Conservation (phyloP, 768 basidiomycete genomes). For the Tylopilus rubrobrunneus region DNA sequence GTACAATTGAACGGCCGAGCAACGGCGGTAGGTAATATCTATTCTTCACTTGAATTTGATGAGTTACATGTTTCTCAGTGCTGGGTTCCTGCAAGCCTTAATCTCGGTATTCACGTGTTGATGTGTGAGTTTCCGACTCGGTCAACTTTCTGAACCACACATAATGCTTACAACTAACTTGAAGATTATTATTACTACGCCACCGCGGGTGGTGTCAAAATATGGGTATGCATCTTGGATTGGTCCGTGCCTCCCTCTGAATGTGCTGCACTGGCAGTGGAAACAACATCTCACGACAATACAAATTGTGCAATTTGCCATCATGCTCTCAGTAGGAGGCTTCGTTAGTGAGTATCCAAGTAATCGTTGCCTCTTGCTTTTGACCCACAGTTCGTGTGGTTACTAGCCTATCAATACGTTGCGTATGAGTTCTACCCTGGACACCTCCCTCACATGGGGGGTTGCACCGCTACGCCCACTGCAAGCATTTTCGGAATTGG, state of each 20-base stretch:
- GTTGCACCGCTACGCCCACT: conserved; percentile 12
- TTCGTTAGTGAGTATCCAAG: conserved; percentile 13
- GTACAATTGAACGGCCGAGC: conserved; percentile 89
- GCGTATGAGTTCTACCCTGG: conserved; percentile 17
- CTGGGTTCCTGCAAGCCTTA: conserved; percentile 87
- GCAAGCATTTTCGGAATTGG: conserved; percentile 8
- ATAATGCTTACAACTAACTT: not conserved
- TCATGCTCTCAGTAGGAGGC: conserved; percentile 8
- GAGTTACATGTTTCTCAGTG: conserved; percentile 46
- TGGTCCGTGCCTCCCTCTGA: not conserved
- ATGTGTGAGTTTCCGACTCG: conserved; percentile 71
- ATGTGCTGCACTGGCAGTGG: conserved; percentile 16
- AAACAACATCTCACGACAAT: conserved; percentile 23
- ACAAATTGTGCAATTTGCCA: conserved; percentile 21
- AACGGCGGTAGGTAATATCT: conserved; percentile 63
- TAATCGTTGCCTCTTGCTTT: not conserved
- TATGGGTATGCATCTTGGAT: conserved; percentile 13
- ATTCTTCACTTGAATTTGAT: not conserved
- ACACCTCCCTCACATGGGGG: conserved; percentile 14
- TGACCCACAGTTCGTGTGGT: no score
- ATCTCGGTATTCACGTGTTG: conserved; percentile 87
- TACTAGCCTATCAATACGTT: conserved; percentile 19
- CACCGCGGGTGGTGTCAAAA: conserved; percentile 59
- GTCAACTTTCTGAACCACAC: not conserved
- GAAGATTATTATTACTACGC: conserved; percentile 98